Evolutionary conservation across 768 basidiomycete species (phyloP), one percentile per base, ranked within the genome.

Genomic region (Trametes sanguinea): DNA sequence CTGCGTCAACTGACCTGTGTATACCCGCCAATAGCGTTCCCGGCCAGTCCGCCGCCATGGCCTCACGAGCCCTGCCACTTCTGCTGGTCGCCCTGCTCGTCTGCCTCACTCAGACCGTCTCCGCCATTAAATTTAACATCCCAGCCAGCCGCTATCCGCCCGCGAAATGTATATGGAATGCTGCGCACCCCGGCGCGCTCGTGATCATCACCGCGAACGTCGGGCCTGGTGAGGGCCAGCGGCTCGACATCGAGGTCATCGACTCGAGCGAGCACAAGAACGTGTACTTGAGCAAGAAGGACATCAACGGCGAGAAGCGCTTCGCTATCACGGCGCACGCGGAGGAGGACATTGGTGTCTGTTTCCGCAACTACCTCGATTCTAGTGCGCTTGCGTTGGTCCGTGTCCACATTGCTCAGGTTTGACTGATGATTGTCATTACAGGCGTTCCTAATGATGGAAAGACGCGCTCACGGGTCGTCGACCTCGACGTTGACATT

Each of bases 191-290:
- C 6, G 87, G 94, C 68, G 84, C 92, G 6, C 88, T 98, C 39
- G 93, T 98, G 72, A 93, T 99, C 68, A 94, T 97, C 67, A 98
- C 96, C 0, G 95, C 96, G 46, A 96, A 97, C 71, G 89, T 96
- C 33, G 87, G 88, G 0, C 82, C 88, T 0, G 90, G 89, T 0
- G 75, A 76, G 0, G 80, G 83, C 67, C 95, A 96, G 76, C 85
- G 94, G 22, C 81, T 95, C 39, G 97, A 99, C 79, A 83, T 99
- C 65, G 94, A 98, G 72, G 94, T 99, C 64, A 77, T 97, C 52
- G 96, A 98, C 75, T 92, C 93, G 17, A 88, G 87, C 46, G 80
- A 87, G 27, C 83, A 88, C 69, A 85, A 86, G 68, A 98, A 98
- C 74, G 86, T 95, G 9, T 98, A 98, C 74, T 79, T 98, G 67